Evolutionary conservation across 371 early-diverging fungal species (phyloP).

Genomic region (Nosema muscidifuracis): DNA sequence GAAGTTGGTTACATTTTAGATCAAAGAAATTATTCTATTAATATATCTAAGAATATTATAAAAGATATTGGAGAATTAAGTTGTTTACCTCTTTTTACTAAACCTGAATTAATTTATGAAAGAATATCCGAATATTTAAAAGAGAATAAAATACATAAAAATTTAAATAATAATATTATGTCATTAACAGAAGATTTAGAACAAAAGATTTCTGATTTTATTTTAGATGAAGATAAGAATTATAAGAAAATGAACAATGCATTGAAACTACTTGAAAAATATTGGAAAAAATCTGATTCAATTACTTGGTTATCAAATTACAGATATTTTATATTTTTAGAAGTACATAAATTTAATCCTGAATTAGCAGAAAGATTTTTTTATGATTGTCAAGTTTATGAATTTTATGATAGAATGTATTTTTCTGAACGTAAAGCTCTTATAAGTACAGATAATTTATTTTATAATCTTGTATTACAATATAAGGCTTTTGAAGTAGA

Average conservation of each 20-base stretch:
- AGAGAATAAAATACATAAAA: neutral
- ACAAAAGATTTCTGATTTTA: neutral
- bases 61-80: neutral
- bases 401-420: constrained; percentile 46
- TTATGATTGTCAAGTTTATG: constrained; percentile 36
- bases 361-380: constrained; percentile 39
- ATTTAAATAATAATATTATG: neutral
- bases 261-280: neutral
- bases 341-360: constrained; percentile 3
- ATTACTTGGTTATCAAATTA: constrained; percentile 36
- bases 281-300: constrained; percentile 20
- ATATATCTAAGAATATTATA: neutral
- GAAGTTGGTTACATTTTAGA: constrained; percentile 18
- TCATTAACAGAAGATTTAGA: neutral
- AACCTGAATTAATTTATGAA: neutral
- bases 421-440: constrained; percentile 14
- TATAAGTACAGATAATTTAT: neutral
- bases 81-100: neutral
- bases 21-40: neutral
- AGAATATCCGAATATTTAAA: neutral
- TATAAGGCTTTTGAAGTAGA: constrained; percentile 50
- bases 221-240: neutral
- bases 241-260: neutral
- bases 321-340: constrained; percentile 35
- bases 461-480: constrained; percentile 39